Evolutionary conservation across 2,329 filamentous ascomycete species (phyloP), one percentile per base, ranked within the genome.

Genomic region (Hymenoscyphus scutula): DNA sequence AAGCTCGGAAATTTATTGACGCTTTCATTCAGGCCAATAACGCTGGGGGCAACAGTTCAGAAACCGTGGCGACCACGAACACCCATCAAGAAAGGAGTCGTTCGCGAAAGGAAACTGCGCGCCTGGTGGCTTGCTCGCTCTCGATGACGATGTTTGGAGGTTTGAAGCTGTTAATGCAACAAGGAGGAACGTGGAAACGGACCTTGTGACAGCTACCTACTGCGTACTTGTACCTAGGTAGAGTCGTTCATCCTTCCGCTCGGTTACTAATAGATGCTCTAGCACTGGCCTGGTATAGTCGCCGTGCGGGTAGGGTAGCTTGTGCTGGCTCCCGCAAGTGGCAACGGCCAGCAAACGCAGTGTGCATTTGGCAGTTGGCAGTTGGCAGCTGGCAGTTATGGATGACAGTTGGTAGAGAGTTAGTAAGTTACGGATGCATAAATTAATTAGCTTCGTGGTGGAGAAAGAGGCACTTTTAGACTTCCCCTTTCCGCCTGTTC

Each of bases 1-100:
- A 30, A 54, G 29, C 53, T 54, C 53, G 53, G 53, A 54, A n/a
- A 54, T 54, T 54, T 54, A 54, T 54, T 54, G 45, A 51, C 45
- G 45, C 45, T 51, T 51, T 25, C 5, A 51, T 25, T 23, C 19
- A 51, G 19, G 19, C 45, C 45, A 51, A 51, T 51, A 11, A 51
- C 45, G 45, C 45, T 51, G 45, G 45, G 45, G 45, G 41, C 19
- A 48, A 48, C 41, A 48, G 19, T 48, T 48, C n/a, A 23, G 45
- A 51, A 45, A 45, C 38, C 38, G 19, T 51, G 10, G 19, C 45
- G 45, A 51, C 45, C 45, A 23, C 45, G 45, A 51, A 19, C 45
- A 23, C 19, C 41, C 45, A 51, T 19, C 19, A 23, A 23, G 23
- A 23, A 51, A 23, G 45, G 45, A 25, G 11, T 19, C 7, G 38